A percentile compares a stretch with the other conserved stretches of the same genome.
These are phyloP conservation scores for Nicotiana rustica DNA, from an alignment of 305 asterid species.

Conservation along the genomic window DNA sequence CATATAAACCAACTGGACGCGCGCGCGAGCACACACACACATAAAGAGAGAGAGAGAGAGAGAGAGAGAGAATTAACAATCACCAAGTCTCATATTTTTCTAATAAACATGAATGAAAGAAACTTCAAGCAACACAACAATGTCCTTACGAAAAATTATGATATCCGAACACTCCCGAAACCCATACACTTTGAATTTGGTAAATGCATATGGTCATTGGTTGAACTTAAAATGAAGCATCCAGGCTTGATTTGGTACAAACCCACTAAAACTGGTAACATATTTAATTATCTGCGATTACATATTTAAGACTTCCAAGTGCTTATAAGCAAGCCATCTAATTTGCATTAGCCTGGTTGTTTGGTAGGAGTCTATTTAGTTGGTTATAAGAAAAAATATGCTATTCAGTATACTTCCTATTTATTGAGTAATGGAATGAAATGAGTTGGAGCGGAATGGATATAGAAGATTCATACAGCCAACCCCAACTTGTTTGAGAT, in stretches of 20 bases:
- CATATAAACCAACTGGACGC: slow-evolving; percentile 34
- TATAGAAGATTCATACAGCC: neutral
- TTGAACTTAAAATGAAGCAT: slow-evolving; percentile 1
- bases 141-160: neutral
- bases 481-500: neutral
- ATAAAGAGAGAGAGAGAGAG: too few species aligned
- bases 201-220: neutral
- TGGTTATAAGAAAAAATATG: neutral
- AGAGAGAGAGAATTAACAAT: neutral
- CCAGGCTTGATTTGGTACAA: neutral
- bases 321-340: neutral
- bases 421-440: neutral
- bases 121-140: neutral
- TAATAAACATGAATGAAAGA: neutral
- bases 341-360: neutral
- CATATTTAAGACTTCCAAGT: neutral
- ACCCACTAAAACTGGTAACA: neutral
- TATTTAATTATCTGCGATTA: neutral
- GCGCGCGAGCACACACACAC: too few species aligned
- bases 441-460: neutral
- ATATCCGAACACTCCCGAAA: neutral
- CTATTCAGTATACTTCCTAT: neutral
- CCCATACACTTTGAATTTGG: neutral
- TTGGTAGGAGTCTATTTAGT: neutral
- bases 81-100: slow-evolving; percentile 1